Evolutionary conservation across 2,329 filamentous ascomycete genomes (phyloP).

Genomic region (Neonectria hederae): DNA sequence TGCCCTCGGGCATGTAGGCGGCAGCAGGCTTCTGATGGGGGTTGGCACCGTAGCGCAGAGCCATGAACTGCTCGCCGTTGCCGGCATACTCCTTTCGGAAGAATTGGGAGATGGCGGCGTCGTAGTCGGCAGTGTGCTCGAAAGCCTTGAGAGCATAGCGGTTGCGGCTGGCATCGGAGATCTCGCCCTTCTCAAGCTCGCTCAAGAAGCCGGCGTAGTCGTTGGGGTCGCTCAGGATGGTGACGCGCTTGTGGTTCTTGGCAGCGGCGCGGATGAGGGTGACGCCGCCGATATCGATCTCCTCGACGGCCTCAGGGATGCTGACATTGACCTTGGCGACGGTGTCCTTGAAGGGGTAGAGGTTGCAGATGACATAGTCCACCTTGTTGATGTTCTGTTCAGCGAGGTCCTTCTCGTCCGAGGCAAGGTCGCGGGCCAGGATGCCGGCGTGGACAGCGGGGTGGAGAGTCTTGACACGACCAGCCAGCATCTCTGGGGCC

Average conservation of each 20-base stretch:
- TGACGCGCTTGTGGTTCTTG: conserved; percentile 97
- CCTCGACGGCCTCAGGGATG: conserved; percentile 94
- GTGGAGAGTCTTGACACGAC: conserved; percentile 89
- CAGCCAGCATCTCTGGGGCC: conserved; percentile 95
- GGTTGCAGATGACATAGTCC: conserved; percentile 96
- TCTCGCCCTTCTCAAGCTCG: conserved; percentile 87
- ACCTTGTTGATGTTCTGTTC: conserved; percentile 96
- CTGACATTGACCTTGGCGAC: conserved; percentile 97
- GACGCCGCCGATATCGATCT: conserved; percentile 98
- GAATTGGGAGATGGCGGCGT: conserved; percentile 92
- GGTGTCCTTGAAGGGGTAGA: conserved; percentile 99
- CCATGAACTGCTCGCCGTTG: conserved; percentile 82
- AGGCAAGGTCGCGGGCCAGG: conserved; percentile 90
- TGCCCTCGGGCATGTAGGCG: conserved; percentile 76
- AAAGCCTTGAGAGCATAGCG: conserved; percentile 96
- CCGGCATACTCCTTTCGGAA: conserved; percentile 97
- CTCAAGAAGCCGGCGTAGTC: conserved; percentile 95
- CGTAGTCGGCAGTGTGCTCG: conserved; percentile 97
- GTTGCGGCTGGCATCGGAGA: conserved; percentile 86
- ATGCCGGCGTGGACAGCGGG: conserved; percentile 92
- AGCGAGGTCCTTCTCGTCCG: conserved; percentile 95
- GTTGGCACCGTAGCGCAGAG: conserved; percentile 95
- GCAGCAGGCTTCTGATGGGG: conserved; percentile 97
- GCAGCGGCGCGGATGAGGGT: conserved; percentile 95
- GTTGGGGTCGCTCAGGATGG: conserved; percentile 90